These are phyloP conservation scores for Xerocomus potaroensis DNA, from an alignment of 768 basidiomycete genomes.

Conservation along the genomic window DNA sequence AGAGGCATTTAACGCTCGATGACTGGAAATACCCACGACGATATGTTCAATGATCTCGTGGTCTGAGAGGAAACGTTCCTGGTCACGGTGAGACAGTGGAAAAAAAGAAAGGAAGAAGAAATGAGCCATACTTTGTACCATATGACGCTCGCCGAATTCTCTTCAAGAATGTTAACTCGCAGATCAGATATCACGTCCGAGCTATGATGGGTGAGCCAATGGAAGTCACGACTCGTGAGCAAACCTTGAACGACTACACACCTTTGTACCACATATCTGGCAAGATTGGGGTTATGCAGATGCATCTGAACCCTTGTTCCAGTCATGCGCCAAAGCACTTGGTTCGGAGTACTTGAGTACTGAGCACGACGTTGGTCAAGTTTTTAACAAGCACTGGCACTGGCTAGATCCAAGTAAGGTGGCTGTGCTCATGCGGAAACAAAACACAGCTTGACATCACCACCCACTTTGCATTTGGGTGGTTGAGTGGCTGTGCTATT, in stretches of 20 bases:
- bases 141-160: constrained; percentile 51
- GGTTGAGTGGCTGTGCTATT: constrained; percentile 14
- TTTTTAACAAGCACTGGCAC: constrained; percentile 5
- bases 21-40: constrained; percentile 45
- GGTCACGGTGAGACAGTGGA: constrained; percentile 16
- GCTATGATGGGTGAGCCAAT: constrained; percentile 33
- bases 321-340: neutral
- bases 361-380: constrained; percentile 3
- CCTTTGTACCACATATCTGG: constrained; percentile 32
- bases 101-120: neutral
- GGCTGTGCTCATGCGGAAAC: neutral
- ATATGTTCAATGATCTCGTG: constrained; percentile 74
- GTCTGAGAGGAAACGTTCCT: constrained; percentile 74
- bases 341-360: neutral
- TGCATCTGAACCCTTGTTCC: constrained; percentile 14
- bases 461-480: no score
- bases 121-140: constrained; percentile 78
- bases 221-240: neutral
- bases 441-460: no score
- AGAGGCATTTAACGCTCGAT: neutral
- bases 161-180: constrained; percentile 59
- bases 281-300: constrained; percentile 27
- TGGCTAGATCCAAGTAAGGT: neutral
- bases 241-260: constrained; percentile 5
- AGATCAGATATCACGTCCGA: constrained; percentile 72